Evolutionary conservation across 2,329 filamentous ascomycete species (phyloP).

Genomic region (Metarhizium anisopliae): DNA sequence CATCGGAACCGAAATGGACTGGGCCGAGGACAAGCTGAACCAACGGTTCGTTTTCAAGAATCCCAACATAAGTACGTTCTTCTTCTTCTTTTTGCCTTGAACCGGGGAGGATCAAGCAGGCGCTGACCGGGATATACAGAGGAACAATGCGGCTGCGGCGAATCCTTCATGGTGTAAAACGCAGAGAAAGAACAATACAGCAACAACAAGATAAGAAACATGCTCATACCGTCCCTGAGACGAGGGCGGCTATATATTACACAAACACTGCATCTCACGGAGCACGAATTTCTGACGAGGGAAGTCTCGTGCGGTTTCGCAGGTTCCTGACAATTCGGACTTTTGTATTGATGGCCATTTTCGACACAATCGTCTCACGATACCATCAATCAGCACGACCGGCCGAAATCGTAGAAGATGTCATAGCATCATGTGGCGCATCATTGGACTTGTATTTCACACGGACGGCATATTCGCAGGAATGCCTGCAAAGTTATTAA

Average conservation of each 20-base stretch:
- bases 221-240: not conserved
- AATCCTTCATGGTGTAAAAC: conserved; percentile 78
- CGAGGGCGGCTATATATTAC: not conserved
- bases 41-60: conserved; percentile 91
- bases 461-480: not conserved
- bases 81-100: conserved; percentile 6
- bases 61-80: conserved; percentile 90
- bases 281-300: not conserved
- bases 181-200: not conserved
- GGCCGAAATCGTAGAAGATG: not conserved
- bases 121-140: conserved; percentile 43
- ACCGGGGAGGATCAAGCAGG: conserved; percentile 16
- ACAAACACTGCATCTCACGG: not conserved
- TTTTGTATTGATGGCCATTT: not conserved
- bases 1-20: conserved; percentile 98
- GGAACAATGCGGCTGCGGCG: conserved; percentile 91
- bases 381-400: not conserved
- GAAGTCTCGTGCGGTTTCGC: not conserved
- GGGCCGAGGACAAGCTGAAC: conserved; percentile 91
- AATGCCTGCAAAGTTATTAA: not conserved
- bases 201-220: not conserved
- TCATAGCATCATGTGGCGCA: conserved; percentile 3
- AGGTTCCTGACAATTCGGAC: not conserved
- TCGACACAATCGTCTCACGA: not conserved
- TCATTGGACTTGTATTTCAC: not conserved